Percentiles rank a stretch among this genome's conserved stretches.
These are phyloP conservation scores for Urtica urens DNA, from an alignment of 306 rosid species.

Conservation along the genomic window DNA sequence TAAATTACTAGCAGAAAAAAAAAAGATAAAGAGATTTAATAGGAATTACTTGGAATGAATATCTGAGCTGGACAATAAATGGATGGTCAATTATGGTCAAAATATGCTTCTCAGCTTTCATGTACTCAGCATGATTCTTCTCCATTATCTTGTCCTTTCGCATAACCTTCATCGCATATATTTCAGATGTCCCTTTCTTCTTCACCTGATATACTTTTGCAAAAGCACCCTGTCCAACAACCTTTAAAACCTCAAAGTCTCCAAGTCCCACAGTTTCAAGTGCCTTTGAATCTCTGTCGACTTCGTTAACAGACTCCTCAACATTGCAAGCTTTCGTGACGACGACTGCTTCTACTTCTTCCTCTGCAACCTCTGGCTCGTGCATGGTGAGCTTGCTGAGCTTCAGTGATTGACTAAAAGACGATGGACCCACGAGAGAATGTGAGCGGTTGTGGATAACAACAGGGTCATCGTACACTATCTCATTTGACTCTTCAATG, in stretches of 20 bases:
- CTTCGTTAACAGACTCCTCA: constrained; percentile 28
- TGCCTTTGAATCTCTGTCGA: constrained; percentile 23
- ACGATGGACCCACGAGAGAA: constrained; percentile 89
- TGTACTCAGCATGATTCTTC: constrained; percentile 89
- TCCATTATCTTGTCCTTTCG: constrained; percentile 93
- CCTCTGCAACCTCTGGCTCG: constrained; percentile 45
- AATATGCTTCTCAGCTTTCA: constrained; percentile 96
- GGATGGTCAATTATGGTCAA: constrained; percentile 81
- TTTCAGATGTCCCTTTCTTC: constrained; percentile 81
- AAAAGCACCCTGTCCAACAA: constrained; percentile 96
- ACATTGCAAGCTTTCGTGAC: constrained; percentile 16
- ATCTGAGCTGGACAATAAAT: constrained; percentile 81
- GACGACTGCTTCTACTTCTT: constrained; percentile 24
- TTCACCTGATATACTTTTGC: constrained; percentile 91
- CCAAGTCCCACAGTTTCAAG: constrained; percentile 56
- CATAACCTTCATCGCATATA: constrained; percentile 98
- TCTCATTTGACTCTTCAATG: constrained; percentile 37
- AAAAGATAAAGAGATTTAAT: not conserved
- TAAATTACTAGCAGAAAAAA: not conserved
- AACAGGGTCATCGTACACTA: constrained; percentile 64
- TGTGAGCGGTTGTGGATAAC: constrained; percentile 73
- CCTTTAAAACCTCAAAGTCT: constrained; percentile 87
- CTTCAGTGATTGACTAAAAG: constrained; percentile 63
- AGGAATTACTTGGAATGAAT: constrained; percentile 74
- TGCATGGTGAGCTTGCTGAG: constrained; percentile 62